These are phyloP conservation scores for Leccinum fibrillosum DNA, from an alignment of 768 basidiomycete genomes.

Conservation along the genomic window DNA sequence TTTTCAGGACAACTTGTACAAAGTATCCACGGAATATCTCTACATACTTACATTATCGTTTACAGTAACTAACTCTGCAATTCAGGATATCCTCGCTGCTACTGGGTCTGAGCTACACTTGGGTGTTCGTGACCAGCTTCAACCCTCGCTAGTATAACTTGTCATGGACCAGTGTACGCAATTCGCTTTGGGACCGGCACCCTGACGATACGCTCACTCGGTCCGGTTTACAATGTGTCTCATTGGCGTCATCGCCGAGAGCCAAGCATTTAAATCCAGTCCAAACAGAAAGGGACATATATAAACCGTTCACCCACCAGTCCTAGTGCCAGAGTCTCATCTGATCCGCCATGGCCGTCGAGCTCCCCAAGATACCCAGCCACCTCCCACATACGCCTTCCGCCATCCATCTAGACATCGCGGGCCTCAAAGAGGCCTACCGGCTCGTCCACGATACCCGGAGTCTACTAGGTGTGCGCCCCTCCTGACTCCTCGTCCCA, in stretches of 20 bases:
- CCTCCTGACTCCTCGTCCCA: background rate
- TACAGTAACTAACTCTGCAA: background rate
- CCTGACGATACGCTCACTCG: background rate
- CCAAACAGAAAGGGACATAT: background rate
- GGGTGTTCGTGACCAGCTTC: background rate
- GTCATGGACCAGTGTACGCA: background rate
- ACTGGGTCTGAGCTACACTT: too few species aligned
- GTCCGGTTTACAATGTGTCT: background rate
- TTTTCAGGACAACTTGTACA: background rate
- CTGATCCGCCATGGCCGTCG: background rate
- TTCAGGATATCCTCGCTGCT: background rate
- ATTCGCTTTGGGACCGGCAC: background rate
- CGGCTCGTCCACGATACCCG: background rate
- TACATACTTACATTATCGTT: background rate
- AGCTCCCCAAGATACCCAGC: background rate
- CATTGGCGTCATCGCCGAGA: background rate
- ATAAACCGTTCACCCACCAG: background rate
- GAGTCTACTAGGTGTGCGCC: background rate
- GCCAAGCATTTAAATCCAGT: background rate
- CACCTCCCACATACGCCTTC: background rate
- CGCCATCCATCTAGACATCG: background rate
- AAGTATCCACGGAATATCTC: background rate
- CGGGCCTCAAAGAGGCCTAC: background rate
- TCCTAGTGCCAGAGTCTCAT: background rate
- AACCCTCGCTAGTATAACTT: background rate